Evolutionary conservation across 78 protist species (phyloP).

Genomic region (Paulinella micropora): DNA sequence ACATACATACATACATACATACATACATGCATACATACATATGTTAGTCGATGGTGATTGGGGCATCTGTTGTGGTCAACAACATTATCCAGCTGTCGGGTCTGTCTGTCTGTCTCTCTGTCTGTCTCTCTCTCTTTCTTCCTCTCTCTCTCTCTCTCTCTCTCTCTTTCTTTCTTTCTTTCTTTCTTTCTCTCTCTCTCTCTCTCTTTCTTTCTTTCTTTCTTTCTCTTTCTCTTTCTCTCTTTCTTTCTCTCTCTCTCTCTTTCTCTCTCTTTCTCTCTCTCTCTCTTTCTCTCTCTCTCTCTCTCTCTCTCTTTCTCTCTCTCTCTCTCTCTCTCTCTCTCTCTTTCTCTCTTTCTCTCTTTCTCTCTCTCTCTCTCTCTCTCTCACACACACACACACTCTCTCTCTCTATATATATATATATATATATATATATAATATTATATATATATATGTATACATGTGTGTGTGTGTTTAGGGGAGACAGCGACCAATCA

Average conservation of each 20-base stretch:
- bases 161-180: conserved; percentile 17
- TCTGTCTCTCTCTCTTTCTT: neutral
- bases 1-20: neutral
- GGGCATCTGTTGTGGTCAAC: neutral
- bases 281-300: conserved; percentile 16
- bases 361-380: neutral
- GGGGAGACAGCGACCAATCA: too few species aligned
- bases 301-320: conserved; percentile 24
- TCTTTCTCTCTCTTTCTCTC: neutral
- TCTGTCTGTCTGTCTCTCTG: neutral
- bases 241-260: too few species aligned
- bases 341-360: neutral
- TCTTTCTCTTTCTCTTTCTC: neutral
- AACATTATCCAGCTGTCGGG: conserved; percentile 37
- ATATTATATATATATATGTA: neutral
- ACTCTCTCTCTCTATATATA: neutral
- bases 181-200: neutral
- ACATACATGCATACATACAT: conserved; percentile 75
- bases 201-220: neutral
- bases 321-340: neutral
- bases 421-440: neutral
- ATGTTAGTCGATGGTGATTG: conserved; percentile 74
- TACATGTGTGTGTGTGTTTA: neutral
- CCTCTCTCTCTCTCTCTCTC: conserved; percentile 26
- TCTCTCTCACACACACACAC: neutral